A percentile compares a stretch with the other conserved stretches of the same genome.
Conservation (phyloP, 768 basidiomycete genomes). For the Tricholoma bakamatsutake region DNA sequence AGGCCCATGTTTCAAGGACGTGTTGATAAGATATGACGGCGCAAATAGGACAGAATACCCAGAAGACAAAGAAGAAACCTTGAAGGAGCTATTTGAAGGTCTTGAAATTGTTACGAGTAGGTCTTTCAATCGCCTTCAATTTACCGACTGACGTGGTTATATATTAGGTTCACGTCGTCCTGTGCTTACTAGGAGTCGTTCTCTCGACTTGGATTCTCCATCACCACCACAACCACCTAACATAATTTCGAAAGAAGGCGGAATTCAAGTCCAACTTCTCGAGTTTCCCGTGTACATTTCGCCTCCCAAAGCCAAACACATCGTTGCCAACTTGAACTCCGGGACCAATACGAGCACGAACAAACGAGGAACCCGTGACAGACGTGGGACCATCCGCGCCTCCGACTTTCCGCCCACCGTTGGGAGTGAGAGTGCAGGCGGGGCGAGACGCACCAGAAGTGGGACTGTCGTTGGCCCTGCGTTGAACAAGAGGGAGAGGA, state of each 20-base stretch:
- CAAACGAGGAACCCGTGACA: constrained; percentile 22
- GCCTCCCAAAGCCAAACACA: constrained; percentile 2
- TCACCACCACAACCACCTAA: not conserved
- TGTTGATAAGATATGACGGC: not conserved
- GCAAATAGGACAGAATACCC: not conserved
- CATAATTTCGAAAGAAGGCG: not conserved
- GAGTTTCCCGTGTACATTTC: constrained; percentile 12
- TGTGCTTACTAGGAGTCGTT: constrained; percentile 5
- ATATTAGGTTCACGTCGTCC: constrained; percentile 2
- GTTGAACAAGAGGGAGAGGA: constrained; percentile 16
- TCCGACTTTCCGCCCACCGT: constrained; percentile 30
- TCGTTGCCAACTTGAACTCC: not conserved
- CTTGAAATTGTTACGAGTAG: constrained; percentile 12
- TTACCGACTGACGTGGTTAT: not conserved
- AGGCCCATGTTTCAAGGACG: not conserved
- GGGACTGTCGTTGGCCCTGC: constrained; percentile 35
- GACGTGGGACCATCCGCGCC: constrained; percentile 46
- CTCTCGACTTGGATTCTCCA: constrained; percentile 10
- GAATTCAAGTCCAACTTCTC: constrained; percentile 3
- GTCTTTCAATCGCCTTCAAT: not conserved
- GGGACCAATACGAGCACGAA: not conserved
- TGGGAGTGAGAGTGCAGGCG: constrained; percentile 3
- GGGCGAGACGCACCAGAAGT: constrained; percentile 39
- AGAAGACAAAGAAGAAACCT: not conserved
- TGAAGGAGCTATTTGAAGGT: constrained; percentile 15